Percentiles rank a stretch among this genome's conserved stretches.
Conservation (phyloP, 2,329 filamentous ascomycete species). For the Dryadomyces sulphureus region DNA sequence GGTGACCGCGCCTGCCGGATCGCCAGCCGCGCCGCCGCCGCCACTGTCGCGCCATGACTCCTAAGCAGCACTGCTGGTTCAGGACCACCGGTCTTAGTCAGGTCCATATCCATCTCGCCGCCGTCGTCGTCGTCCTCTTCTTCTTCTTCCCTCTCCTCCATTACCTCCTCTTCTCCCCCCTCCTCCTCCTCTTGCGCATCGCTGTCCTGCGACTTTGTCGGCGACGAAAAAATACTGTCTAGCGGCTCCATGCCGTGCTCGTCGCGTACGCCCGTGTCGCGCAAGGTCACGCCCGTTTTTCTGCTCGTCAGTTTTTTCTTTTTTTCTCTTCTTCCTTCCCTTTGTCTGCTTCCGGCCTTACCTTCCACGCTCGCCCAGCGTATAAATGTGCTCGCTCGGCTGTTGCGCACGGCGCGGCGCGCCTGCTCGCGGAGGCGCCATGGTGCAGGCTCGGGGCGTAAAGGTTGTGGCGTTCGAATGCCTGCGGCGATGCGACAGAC, state of each 20-base stretch:
- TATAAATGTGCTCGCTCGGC: constrained; percentile 32
- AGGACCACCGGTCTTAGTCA: constrained; percentile 29
- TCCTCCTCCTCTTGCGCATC: constrained; percentile 18
- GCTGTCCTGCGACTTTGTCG: constrained; percentile 35
- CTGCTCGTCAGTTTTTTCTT: constrained; percentile 27
- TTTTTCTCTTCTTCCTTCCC: neutral
- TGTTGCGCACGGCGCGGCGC: constrained; percentile 21
- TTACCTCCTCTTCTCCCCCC: constrained; percentile 16
- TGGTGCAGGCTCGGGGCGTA: constrained; percentile 9
- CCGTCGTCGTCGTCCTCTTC: constrained; percentile 17
- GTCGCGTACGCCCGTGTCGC: constrained; percentile 67
- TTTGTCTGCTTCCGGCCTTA: constrained; percentile 12
- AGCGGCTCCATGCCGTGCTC: constrained; percentile 85
- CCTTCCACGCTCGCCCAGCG: constrained; percentile 35
- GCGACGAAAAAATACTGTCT: constrained; percentile 79
- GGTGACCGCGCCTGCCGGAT: constrained; percentile 40
- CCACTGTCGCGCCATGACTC: constrained; percentile 30
- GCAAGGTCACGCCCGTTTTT: constrained; percentile 76
- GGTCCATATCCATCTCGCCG: constrained; percentile 33
- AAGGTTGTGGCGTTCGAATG: neutral
- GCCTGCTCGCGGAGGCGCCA: constrained; percentile 23
- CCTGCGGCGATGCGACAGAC: no score
- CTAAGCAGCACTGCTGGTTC: constrained; percentile 38
- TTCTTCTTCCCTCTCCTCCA: constrained; percentile 10
- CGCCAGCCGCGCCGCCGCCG: constrained; percentile 30